Conservation (phyloP, 192 early-diverging fungal species). For the Coemansia sp. region DNA sequence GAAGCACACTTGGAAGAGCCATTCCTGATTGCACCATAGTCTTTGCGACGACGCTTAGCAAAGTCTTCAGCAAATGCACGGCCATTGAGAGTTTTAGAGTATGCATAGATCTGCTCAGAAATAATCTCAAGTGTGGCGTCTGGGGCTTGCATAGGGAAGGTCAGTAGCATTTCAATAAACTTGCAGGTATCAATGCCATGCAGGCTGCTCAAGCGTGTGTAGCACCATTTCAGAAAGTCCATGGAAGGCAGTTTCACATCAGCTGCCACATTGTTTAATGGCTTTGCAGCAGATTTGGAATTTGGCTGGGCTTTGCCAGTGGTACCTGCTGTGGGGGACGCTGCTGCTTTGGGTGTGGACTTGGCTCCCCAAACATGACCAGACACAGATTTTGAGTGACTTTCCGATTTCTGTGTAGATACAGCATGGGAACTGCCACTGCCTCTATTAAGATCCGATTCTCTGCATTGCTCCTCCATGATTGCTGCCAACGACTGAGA, state of each 20-base stretch:
- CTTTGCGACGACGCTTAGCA: conserved; percentile 70
- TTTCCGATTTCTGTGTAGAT: neutral
- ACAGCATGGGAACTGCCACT: neutral
- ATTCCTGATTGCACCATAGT: conserved; percentile 31
- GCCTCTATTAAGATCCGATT: neutral
- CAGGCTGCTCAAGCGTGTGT: conserved; percentile 61
- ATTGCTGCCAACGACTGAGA: conserved; percentile 39
- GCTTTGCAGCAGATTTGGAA: conserved; percentile 16
- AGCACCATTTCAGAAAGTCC: conserved; percentile 74
- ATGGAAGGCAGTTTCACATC: conserved; percentile 49
- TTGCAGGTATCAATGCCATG: conserved; percentile 64
- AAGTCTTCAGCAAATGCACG: conserved; percentile 79
- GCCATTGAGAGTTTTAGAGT: conserved; percentile 69
- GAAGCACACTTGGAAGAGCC: conserved; percentile 40
- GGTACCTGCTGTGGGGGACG: neutral
- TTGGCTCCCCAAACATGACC: conserved; percentile 15
- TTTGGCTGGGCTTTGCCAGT: conserved; percentile 3
- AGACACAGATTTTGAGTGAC: neutral
- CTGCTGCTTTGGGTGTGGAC: neutral
- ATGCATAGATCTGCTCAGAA: conserved; percentile 72
- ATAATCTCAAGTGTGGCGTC: conserved; percentile 71
- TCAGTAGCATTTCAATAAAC: conserved; percentile 73
- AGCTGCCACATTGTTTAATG: neutral
- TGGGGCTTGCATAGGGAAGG: conserved; percentile 67
- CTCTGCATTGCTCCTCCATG: conserved; percentile 50